Conservation (phyloP, 495 filamentous ascomycete genomes). For the Penicillium robsamsonii region DNA sequence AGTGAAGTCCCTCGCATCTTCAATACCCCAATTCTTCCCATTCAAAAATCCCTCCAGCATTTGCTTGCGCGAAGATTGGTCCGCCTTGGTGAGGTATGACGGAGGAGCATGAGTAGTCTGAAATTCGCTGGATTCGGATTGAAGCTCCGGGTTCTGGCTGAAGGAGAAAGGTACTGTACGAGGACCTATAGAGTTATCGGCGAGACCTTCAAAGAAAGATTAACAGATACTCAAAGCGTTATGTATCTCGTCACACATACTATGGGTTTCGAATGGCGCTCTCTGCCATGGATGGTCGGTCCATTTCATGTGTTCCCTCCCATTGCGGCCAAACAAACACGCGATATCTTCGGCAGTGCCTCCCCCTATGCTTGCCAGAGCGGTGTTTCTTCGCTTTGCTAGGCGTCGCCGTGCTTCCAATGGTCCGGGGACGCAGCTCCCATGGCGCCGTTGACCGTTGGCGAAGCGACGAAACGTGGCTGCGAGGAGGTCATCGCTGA, state of each 20-base stretch:
- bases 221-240: not conserved
- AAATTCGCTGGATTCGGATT: slow-evolving; percentile 16
- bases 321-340: slow-evolving; percentile 45
- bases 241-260: slow-evolving; percentile 15
- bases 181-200: slow-evolving; percentile 14
- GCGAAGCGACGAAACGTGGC: slow-evolving; percentile 49
- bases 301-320: slow-evolving; percentile 47
- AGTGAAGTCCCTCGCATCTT: slow-evolving; percentile 30
- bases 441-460: slow-evolving; percentile 46
- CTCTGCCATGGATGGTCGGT: slow-evolving; percentile 33
- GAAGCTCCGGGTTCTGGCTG: slow-evolving; percentile 19
- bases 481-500: slow-evolving; percentile 54
- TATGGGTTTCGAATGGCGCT: slow-evolving; percentile 23
- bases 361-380: slow-evolving; percentile 37
- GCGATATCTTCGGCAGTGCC: slow-evolving; percentile 37
- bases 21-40: slow-evolving; percentile 19
- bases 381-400: slow-evolving; percentile 51
- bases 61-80: slow-evolving; percentile 10
- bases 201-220: slow-evolving; percentile 10
- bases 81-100: not conserved
- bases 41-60: slow-evolving; percentile 23
- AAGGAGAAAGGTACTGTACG: slow-evolving; percentile 18
- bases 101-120: slow-evolving; percentile 5
- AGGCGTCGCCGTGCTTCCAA: slow-evolving; percentile 56
- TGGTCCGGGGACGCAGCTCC: slow-evolving; percentile 56